phyloP scores from a whole-genome alignment of 805 yeast species.

The Kluyveromyces siamensis region DNA sequence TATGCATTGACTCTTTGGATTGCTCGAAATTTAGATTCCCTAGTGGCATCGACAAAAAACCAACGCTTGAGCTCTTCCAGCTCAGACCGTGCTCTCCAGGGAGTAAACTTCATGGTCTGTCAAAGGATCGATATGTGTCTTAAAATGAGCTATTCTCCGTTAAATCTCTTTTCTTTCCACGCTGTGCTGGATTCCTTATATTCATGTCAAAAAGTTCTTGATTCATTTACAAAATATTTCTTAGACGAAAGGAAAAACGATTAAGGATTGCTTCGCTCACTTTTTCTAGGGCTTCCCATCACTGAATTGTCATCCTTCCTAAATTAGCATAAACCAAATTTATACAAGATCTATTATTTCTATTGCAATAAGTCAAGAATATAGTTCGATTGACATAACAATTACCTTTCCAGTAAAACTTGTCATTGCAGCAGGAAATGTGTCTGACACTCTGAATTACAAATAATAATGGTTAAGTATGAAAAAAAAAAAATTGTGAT shows the following conservation, averaged over 20 bases:
- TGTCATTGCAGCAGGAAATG: not conserved
- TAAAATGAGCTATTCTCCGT: too few species aligned
- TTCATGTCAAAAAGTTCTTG: not conserved
- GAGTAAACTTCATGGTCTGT: conserved; percentile 20
- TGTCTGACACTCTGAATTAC: not conserved
- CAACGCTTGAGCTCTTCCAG: conserved; percentile 37
- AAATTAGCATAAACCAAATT: not conserved
- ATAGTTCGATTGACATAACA: too few species aligned
- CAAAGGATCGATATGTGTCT: not conserved
- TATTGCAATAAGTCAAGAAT: too few species aligned
- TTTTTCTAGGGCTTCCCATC: not conserved
- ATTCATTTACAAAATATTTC: not conserved
- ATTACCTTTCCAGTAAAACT: not conserved
- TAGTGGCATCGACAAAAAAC: conserved; percentile 38
- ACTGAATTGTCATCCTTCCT: not conserved
- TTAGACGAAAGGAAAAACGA: not conserved
- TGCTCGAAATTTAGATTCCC: conserved; percentile 36
- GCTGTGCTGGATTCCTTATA: too few species aligned
- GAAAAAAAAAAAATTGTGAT: too few species aligned
- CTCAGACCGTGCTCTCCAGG: conserved; percentile 35
- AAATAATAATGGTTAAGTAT: not conserved
- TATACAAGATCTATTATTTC: too few species aligned
- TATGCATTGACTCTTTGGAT: conserved; percentile 44
- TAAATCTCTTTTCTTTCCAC: not conserved
- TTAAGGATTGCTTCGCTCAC: not conserved